Evolutionary conservation across 1,284 basidiomycete genomes (phyloP), one percentile per base, ranked within the genome.

Genomic region (Ceratobasidium sp.): DNA sequence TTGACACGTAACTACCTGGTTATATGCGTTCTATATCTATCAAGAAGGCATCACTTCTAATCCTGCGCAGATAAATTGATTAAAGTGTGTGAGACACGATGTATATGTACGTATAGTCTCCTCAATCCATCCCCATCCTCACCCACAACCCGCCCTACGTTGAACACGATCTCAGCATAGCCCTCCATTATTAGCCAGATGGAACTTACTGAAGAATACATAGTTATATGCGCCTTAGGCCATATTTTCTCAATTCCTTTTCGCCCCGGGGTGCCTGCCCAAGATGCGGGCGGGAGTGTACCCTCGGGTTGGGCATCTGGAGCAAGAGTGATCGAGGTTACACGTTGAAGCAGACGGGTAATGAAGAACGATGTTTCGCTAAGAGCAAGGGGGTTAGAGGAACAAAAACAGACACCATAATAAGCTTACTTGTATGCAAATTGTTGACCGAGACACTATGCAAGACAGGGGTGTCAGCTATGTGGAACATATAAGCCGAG

Each of bases 391-490:
- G 59, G 42, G 65, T 44, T 10, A 46, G 87, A 86, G 2, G 85
- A 85, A 20, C 46, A 52, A 23, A 26, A 26, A 17, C 26, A 75
- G 86, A 48, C 50, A 75, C 57, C n/a, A 52, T 3, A 26, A 6
- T 23, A n/a, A 62, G 57, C 77, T 56, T 78, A 67, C 48, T 59
- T 57, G 28, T 68, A 50, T 26, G 50, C 28, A 68, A 87, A 87
- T 83, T 89, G 89, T 82, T 91, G 90, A 3, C 90, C 90, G 3
- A 91, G 85, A 80, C 90, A 91, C 61, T 79, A 66, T 7, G 73
- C 46, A n/a, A n/a, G n/a, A n/a, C n/a, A n/a, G n/a, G n/a, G n/a
- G n/a, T n/a, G n/a, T n/a, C n/a, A n/a, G n/a, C n/a, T n/a, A n/a
- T n/a, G n/a, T n/a, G n/a, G n/a, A n/a, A n/a, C n/a, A 56, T 52